Evolutionary conservation across 148 eudicot species (phyloP).

Genomic region (Amaranthus hypochondriacus): DNA sequence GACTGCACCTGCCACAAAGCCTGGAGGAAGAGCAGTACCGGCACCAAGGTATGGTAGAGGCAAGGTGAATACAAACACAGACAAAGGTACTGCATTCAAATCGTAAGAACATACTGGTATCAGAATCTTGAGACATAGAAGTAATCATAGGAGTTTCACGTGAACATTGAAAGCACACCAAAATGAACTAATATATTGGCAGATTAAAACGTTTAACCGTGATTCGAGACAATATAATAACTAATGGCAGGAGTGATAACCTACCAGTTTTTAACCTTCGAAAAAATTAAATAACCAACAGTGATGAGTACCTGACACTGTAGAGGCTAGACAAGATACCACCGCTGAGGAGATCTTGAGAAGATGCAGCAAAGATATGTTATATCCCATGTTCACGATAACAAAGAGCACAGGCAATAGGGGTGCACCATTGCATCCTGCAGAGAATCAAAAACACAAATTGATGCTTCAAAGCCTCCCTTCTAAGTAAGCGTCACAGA

Average conservation of each 20-base stretch:
- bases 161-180: background rate
- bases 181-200: background rate
- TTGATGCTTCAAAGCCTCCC: background rate
- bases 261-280: background rate
- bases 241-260: background rate
- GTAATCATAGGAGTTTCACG: background rate
- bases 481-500: background rate
- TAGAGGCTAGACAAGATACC: slow-evolving; percentile 86
- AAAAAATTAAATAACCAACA: background rate
- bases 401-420: slow-evolving; percentile 78
- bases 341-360: slow-evolving; percentile 91
- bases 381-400: slow-evolving; percentile 88
- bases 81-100: slow-evolving; percentile 59
- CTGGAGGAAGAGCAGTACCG: slow-evolving; percentile 79
- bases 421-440: slow-evolving; percentile 97
- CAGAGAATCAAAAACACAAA: slow-evolving; percentile 16
- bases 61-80: slow-evolving; percentile 75
- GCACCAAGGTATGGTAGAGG: slow-evolving; percentile 87
- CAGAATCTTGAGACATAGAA: background rate
- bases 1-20: slow-evolving; percentile 64
- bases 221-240: background rate
- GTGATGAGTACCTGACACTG: slow-evolving; percentile 64
- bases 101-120: slow-evolving; percentile 5
- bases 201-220: background rate
- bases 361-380: slow-evolving; percentile 81